Evolutionary conservation across 2,329 filamentous ascomycete species (phyloP).

Genomic region (Paecilomyces fulvus): DNA sequence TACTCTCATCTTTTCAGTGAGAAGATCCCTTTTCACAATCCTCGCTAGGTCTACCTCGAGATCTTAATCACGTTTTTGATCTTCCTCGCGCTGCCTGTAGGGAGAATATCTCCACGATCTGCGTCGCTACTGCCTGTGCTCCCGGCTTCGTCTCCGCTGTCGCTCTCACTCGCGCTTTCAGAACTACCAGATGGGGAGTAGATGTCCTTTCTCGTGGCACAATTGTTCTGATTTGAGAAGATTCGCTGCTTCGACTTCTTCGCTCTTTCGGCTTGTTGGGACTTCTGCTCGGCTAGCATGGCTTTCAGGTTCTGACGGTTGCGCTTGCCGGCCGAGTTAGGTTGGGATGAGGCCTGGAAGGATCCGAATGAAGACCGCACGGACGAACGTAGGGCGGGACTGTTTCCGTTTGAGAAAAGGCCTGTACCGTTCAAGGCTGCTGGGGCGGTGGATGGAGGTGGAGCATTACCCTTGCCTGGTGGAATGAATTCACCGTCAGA

Average conservation of each 20-base stretch:
- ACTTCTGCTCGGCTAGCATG: neutral
- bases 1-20: neutral
- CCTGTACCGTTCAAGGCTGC: neutral
- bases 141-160: conserved; percentile 2
- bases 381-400: neutral
- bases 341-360: neutral
- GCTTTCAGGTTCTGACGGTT: neutral
- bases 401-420: neutral
- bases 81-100: conserved; percentile 11
- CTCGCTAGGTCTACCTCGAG: neutral
- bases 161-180: conserved; percentile 8
- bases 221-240: neutral
- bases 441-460: neutral
- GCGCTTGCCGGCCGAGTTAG: neutral
- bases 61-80: conserved; percentile 5
- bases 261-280: neutral
- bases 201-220: neutral
- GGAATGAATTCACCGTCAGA: conserved; percentile 6
- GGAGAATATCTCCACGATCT: conserved; percentile 15
- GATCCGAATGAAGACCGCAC: neutral
- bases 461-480: neutral
- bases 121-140: conserved; percentile 6
- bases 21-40: neutral
- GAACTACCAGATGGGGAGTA: neutral
- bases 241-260: neutral